Base-by-base conservation (phyloP, 192 early-diverging fungal genomes). In the Gaertneriomyces semiglobifer region DNA sequence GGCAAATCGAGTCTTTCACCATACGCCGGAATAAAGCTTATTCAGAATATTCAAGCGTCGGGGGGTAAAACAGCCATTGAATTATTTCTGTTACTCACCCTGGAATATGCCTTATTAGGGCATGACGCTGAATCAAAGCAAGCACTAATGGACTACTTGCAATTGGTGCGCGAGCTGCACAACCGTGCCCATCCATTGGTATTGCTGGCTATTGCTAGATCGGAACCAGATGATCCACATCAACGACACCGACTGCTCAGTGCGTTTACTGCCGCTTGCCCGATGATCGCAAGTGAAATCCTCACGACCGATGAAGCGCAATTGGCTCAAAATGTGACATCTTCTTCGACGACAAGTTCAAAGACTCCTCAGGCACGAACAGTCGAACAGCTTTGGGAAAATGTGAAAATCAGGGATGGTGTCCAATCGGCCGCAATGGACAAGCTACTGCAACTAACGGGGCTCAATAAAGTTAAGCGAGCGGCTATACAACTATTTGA, bases 391-490 rank as follows among this genome's bases (percentile, higher is more conserved):
- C 25, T 33, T 33, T 33, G 25, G 25, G 25, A 33, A 33, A 33
- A 33, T 33, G 25, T 33, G 2, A 33, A 33, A 33, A 33, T 33
- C 25, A 65, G 65, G 42, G n/a, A 73, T 12, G 38, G 44, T 7
- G n/a, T n/a, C 47, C 10, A 48, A 11, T 74, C 69, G 14, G 46
- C 39, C 10, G 72, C 72, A 12, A 74, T 74, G 72, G 72, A 74
- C 16, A 53, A 74, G 20, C 45, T 74, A 45, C 16, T 74, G 5
- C 57, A 70, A 11, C 62, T 74, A 9, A 56, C 69, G 18, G 72
- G 72, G 6, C 40, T 74, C 46, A 74, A 66, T 7, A 66, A 66
- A 43, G 72, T 74, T 38, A 74, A 74, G 44, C 47, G 46, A 9
- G n/a, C 12, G 12, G 72, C 72, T 9, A 58, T 74, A 41, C 52